Evolutionary conservation across 2,329 filamentous ascomycete species (phyloP), one percentile per base, ranked within the genome.

Genomic region (Fusarium sp.): DNA sequence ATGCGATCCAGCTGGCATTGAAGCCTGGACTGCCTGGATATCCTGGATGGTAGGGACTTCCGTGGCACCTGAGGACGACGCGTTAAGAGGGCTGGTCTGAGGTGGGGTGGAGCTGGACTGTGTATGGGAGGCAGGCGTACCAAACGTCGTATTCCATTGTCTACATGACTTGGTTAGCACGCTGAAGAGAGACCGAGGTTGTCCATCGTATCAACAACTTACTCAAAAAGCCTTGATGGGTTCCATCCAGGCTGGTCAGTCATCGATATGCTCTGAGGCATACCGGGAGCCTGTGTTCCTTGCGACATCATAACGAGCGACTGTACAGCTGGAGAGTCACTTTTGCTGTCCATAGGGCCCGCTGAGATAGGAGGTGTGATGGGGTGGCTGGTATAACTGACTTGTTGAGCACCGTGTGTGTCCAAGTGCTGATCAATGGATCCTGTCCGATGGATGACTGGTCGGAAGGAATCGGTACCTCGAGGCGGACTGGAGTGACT

Each of bases 121-220:
- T 59, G 71, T 47, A 42, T 74, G 71, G 51, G 70, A 59, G 48
- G 56, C 61, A 47, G 86, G 87, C 75, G 88, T 91, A 81, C 92
- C 91, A 79, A 97, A 98, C 65, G 94, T 93, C 72, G 90, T 88
- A 76, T 96, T 93, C 93, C 94, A 98, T 81, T 97, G 92, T 76
- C 93, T 96, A 53, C 6, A 36, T n/a, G 11, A 17, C 15, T 38
- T 27, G 35, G 49, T 60, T 45, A 63, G 50, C 38, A 53, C 19
- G 14, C 31, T 43, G 33, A 17, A 31, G 42, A 3, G 23, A 9
- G 6, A 19, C 2, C 25, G 3, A 17, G 14, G 10, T n/a, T 27
- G n/a, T 31, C 6, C 17, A 27, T 9, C 10, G 10, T 14, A 14
- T 25, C 10, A 27, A n/a, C 10, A 37, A 84, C 91, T 83, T 84